A percentile compares a stretch with the other conserved stretches of the same genome.
These are phyloP conservation scores for Lactarius tabidus DNA, from an alignment of 768 basidiomycete species.

Conservation along the genomic window DNA sequence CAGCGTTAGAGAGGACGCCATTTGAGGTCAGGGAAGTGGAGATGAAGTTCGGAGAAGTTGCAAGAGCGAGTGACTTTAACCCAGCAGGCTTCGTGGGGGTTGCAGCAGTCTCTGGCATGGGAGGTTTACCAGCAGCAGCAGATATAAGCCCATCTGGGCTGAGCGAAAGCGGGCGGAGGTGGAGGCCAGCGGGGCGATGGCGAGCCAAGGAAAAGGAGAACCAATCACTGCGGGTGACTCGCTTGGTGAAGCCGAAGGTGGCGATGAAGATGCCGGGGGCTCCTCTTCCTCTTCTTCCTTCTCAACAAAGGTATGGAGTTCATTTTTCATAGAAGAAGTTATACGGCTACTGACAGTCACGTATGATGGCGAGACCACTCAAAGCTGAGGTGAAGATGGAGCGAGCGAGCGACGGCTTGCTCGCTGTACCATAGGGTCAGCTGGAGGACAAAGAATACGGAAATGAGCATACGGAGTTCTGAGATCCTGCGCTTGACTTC, in stretches of 20 bases:
- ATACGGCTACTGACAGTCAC: constrained; percentile 74
- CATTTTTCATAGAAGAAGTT: constrained; percentile 66
- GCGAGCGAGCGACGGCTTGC: too few relatives aligned
- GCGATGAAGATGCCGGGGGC: too few relatives aligned
- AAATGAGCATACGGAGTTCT: constrained; percentile 58
- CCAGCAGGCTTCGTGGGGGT: constrained; percentile 47
- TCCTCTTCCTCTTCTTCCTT: constrained; percentile 89
- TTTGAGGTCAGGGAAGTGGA: constrained; percentile 21
- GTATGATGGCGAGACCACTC: constrained; percentile 52
- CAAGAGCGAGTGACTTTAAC: constrained; percentile 52
- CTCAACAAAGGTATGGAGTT: too few relatives aligned
- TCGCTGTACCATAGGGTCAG: too few relatives aligned
- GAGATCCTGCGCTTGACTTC: constrained; percentile 53
- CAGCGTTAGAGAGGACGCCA: constrained; percentile 10
- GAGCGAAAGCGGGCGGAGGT: constrained; percentile 70
- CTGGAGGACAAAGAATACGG: constrained; percentile 6
- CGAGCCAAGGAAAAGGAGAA: constrained; percentile 40
- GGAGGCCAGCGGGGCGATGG: too few relatives aligned
- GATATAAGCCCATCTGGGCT: constrained; percentile 48
- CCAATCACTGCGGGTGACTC: constrained; percentile 19
- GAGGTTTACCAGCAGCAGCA: constrained; percentile 28
- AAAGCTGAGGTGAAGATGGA: constrained; percentile 39
- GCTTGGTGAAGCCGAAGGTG: constrained; percentile 34
- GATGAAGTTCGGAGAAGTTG: constrained; percentile 27
- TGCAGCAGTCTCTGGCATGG: constrained; percentile 45